These are phyloP conservation scores for Paramecium sexaurelia DNA, from an alignment of 73 alveolate genomes.

Conservation along the genomic window DNA sequence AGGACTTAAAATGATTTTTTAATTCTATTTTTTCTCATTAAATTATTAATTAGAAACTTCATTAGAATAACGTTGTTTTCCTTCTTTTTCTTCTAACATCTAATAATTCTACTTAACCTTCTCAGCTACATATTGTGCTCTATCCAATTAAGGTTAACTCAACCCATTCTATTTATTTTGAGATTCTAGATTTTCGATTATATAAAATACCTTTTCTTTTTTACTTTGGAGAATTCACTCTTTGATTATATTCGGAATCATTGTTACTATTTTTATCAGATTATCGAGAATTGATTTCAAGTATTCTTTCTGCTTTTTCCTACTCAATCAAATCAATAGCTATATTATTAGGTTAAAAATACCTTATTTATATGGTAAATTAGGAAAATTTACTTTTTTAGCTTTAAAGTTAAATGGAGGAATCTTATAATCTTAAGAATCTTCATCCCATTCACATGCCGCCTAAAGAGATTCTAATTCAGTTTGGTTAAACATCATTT, in stretches of 20 bases:
- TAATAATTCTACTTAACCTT: not conserved
- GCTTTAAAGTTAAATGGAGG: constrained; percentile 69
- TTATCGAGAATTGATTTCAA: constrained; percentile 27
- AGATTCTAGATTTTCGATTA: not conserved
- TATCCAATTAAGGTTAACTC: not conserved
- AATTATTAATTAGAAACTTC: not conserved
- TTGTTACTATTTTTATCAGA: not conserved
- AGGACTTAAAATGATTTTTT: not conserved
- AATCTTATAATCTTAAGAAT: constrained; percentile 55
- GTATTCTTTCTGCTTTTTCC: not conserved
- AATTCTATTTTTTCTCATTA: not conserved
- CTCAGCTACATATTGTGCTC: not conserved
- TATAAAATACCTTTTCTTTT: not conserved
- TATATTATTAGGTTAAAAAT: not conserved
- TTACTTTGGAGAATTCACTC: not conserved
- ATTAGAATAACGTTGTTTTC: not conserved
- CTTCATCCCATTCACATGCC: constrained; percentile 71
- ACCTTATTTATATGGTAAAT: constrained; percentile 64
- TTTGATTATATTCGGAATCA: not conserved
- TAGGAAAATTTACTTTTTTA: constrained; percentile 66
- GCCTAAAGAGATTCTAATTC: constrained; percentile 61
- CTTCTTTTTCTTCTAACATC: not conserved
- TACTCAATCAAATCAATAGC: not conserved
- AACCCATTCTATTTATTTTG: not conserved
- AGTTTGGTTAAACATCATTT: constrained; percentile 62